Evolutionary conservation across 768 basidiomycete genomes (phyloP).

Genomic region (Trametes gibbosa): DNA sequence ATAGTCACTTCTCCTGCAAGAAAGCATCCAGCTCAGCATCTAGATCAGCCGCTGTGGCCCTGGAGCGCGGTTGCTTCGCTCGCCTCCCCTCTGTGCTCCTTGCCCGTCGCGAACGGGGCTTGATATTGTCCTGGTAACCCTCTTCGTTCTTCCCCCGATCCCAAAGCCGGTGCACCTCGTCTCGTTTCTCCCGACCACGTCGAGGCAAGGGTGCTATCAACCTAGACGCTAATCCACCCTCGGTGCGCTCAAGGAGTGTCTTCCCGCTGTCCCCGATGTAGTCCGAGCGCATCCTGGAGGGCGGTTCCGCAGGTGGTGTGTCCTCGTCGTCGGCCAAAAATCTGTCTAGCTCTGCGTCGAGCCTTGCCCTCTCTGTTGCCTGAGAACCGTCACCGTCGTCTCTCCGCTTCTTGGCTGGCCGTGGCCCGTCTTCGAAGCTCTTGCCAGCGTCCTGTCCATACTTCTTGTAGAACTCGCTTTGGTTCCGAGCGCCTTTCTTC

Average conservation of each 20-base stretch:
- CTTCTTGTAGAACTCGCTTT: slow-evolving; percentile 77
- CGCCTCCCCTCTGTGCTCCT: slow-evolving; percentile 26
- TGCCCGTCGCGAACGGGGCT: slow-evolving; percentile 4
- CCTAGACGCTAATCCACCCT: slow-evolving; percentile 41
- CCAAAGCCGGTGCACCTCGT: slow-evolving; percentile 17
- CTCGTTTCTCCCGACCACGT: slow-evolving; percentile 32
- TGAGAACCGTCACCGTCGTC: slow-evolving; percentile 37
- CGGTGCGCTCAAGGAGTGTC: slow-evolving; percentile 56
- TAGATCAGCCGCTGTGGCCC: slow-evolving; percentile 70
- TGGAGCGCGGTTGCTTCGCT: slow-evolving; percentile 39
- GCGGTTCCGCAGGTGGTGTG: slow-evolving; percentile 41
- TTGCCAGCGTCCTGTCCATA: slow-evolving; percentile 69
- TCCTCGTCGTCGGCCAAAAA: slow-evolving; percentile 53
- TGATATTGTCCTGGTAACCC: neutral
- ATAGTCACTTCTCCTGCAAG: slow-evolving; percentile 46
- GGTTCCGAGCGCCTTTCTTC: slow-evolving; percentile 66
- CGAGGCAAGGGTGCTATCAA: slow-evolving; percentile 46
- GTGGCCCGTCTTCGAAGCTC: slow-evolving; percentile 33
- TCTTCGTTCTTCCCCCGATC: slow-evolving; percentile 22
- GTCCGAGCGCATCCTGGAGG: slow-evolving; percentile 69
- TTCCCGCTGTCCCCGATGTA: slow-evolving; percentile 50
- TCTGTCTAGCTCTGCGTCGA: slow-evolving; percentile 69
- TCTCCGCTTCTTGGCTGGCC: slow-evolving; percentile 33
- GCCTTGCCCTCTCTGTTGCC: slow-evolving; percentile 36
- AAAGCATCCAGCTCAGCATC: slow-evolving; percentile 85